A percentile compares a stretch with the other conserved stretches of the same genome.
Evolutionary conservation across 2,329 filamentous ascomycete species (phyloP).

Genomic region (Colletotrichum scovillei): DNA sequence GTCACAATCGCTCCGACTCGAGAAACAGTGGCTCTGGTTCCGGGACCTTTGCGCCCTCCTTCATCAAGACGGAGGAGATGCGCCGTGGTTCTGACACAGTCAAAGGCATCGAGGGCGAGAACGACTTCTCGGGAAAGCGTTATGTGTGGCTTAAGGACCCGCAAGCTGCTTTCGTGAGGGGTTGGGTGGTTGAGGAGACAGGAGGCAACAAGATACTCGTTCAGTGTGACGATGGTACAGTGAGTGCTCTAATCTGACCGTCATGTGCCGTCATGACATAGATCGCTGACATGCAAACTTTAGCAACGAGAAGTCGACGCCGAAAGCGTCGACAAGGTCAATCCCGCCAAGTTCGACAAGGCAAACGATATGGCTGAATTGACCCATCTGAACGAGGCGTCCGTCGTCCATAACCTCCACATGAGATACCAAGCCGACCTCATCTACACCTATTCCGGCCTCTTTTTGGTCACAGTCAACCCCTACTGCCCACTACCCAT

Average conservation of each 20-base stretch:
- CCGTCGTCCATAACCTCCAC: slow-evolving; percentile 96
- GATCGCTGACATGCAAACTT: slow-evolving; percentile 35
- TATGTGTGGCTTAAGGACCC: slow-evolving; percentile 97
- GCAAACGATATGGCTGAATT: slow-evolving; percentile 99
- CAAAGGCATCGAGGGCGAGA: slow-evolving; percentile 90
- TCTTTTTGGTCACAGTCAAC: slow-evolving; percentile 97
- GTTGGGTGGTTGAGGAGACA: slow-evolving; percentile 89
- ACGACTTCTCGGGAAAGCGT: slow-evolving; percentile 98
- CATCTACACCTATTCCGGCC: slow-evolving; percentile 97
- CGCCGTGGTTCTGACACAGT: slow-evolving; percentile 67
- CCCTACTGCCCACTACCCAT: slow-evolving; percentile 96
- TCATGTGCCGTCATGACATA: background rate
- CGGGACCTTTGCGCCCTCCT: slow-evolving; percentile 93
- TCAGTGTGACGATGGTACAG: slow-evolving; percentile 92
- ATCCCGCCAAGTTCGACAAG: slow-evolving; percentile 99
- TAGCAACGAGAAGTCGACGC: slow-evolving; percentile 88
- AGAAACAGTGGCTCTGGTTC: slow-evolving; percentile 75
- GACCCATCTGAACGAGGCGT: slow-evolving; percentile 97
- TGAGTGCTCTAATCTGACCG: slow-evolving; percentile 56
- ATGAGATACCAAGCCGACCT: slow-evolving; percentile 95
- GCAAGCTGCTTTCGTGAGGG: slow-evolving; percentile 88
- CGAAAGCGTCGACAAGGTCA: slow-evolving; percentile 97
- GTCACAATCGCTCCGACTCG: slow-evolving; percentile 68
- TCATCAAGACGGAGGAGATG: slow-evolving; percentile 90
- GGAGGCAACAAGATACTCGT: slow-evolving; percentile 78